Percentiles rank a stretch among this genome's conserved stretches.
Evolutionary conservation across 1,139 yeast species (phyloP).

Genomic region (Geotrichum bryndzae): DNA sequence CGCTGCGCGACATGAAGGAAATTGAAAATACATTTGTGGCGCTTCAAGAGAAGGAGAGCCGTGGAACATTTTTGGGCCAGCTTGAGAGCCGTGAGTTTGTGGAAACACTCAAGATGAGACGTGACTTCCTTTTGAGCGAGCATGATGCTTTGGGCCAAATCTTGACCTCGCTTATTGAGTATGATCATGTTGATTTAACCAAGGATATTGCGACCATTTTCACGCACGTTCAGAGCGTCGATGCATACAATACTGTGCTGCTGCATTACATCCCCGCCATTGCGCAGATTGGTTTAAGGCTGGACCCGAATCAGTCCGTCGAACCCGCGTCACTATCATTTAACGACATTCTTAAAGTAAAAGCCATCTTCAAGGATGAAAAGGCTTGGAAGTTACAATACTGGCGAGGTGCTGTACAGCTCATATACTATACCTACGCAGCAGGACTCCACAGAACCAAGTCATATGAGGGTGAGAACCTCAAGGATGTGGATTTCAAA

Average conservation of each 20-base stretch:
- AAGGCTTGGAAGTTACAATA: conserved; percentile 30
- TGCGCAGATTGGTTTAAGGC: conserved; percentile 12
- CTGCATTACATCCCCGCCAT: conserved; percentile 55
- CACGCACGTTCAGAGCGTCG: conserved; percentile 41
- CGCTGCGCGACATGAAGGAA: conserved; percentile 50
- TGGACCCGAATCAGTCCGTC: conserved; percentile 14
- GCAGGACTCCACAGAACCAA: conserved; percentile 47
- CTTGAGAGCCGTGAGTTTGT: conserved; percentile 46
- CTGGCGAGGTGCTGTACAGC: conserved; percentile 51
- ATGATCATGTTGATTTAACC: conserved; percentile 38
- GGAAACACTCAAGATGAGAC: conserved; percentile 51
- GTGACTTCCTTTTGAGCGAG: conserved; percentile 55
- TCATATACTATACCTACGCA: conserved; percentile 59
- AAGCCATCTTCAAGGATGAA: conserved; percentile 1
- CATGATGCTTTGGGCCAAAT: conserved; percentile 72
- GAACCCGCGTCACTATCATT: conserved; percentile 7
- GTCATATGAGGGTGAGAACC: conserved; percentile 12
- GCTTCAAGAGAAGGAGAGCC: conserved; percentile 50
- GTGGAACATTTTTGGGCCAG: conserved; percentile 50
- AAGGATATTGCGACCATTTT: conserved; percentile 41
- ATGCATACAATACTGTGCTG: conserved; percentile 55
- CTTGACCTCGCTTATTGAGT: conserved; percentile 31
- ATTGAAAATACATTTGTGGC: conserved; percentile 51
- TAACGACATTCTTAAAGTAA: conserved; percentile 5
- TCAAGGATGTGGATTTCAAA: conserved; percentile 34